These are phyloP conservation scores for Globisporangium parvum DNA, from an alignment of 352 stramenopile genomes.

Conservation along the genomic window DNA sequence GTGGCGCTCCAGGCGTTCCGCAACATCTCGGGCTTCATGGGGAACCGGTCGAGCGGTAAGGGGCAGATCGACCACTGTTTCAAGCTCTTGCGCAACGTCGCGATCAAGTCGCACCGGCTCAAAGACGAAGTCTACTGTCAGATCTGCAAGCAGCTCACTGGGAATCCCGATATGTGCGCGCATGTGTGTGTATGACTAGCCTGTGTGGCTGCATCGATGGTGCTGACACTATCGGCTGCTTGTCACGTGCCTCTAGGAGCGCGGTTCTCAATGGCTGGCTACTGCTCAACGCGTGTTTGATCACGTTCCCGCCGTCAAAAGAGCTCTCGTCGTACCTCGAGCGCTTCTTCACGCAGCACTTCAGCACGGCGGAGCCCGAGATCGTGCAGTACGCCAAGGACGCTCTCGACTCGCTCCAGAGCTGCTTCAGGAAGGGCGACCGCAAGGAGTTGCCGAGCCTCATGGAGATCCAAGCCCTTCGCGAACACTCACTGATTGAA, in stretches of 20 bases:
- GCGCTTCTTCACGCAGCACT: slow-evolving; percentile 38
- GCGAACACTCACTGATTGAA: slow-evolving; percentile 35
- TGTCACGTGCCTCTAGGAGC: slow-evolving; percentile 16
- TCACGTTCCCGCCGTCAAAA: slow-evolving; percentile 50
- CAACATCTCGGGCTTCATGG: slow-evolving; percentile 79
- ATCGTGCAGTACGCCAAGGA: slow-evolving; percentile 38
- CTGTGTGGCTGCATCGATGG: neutral
- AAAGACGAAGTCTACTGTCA: slow-evolving; percentile 83
- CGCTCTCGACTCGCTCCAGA: slow-evolving; percentile 32
- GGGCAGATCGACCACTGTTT: slow-evolving; percentile 58
- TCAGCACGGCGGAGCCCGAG: slow-evolving; percentile 14
- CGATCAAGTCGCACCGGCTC: slow-evolving; percentile 40
- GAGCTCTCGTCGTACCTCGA: slow-evolving; percentile 47
- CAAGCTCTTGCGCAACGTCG: slow-evolving; percentile 67
- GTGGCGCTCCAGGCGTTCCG: slow-evolving; percentile 62
- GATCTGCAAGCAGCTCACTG: slow-evolving; percentile 70
- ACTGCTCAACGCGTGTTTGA: slow-evolving; percentile 55
- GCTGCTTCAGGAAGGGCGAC: slow-evolving; percentile 29
- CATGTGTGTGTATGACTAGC: too few relatives aligned
- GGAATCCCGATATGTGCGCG: slow-evolving; percentile 42
- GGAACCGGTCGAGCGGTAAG: slow-evolving; percentile 56
- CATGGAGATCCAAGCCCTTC: slow-evolving; percentile 47
- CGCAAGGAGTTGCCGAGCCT: slow-evolving; percentile 58
- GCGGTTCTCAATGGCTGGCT: slow-evolving; percentile 62
- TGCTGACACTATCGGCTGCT: neutral